Evolutionary conservation across 495 filamentous ascomycete genomes (phyloP).

Genomic region (Hyaloscypha hepaticicola): DNA sequence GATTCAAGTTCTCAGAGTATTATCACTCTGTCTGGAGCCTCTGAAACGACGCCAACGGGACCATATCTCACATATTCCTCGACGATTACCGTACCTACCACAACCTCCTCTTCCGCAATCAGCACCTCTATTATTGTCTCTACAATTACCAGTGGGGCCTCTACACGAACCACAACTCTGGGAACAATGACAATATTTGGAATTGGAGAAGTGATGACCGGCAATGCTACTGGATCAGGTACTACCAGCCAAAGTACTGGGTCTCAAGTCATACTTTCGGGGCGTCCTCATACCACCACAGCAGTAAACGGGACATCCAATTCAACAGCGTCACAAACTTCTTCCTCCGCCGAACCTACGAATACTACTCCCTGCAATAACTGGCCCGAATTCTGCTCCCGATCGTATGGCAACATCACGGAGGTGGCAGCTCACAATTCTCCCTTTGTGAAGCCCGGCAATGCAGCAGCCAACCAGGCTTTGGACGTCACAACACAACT

Average conservation of each 20-base stretch:
- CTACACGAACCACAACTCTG: conserved; percentile 24
- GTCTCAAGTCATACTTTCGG: conserved; percentile 35
- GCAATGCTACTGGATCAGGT: conserved; percentile 36
- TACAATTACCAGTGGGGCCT: conserved; percentile 26
- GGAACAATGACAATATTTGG: conserved; percentile 31
- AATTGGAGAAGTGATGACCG: conserved; percentile 10
- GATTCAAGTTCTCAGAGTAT: not conserved
- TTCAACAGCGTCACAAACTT: conserved; percentile 38
- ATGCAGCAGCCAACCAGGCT: conserved; percentile 68
- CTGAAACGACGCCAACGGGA: conserved; percentile 38
- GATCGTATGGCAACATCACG: conserved; percentile 89
- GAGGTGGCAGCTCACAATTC: conserved; percentile 86
- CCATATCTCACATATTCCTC: conserved; percentile 42
- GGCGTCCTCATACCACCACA: conserved; percentile 34
- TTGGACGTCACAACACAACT: conserved; percentile 71
- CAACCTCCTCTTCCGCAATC: conserved; percentile 22
- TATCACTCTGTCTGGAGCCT: conserved; percentile 27
- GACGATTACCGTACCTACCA: conserved; percentile 35
- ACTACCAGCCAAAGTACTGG: conserved; percentile 18
- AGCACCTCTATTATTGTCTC: conserved; percentile 24
- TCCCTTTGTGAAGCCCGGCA: conserved; percentile 71
- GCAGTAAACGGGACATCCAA: conserved; percentile 35
- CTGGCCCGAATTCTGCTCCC: conserved; percentile 76
- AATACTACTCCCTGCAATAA: conserved; percentile 84
- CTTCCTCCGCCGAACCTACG: conserved; percentile 46